These are phyloP conservation scores for Phytophthora macrochlamydospora DNA, from an alignment of 352 stramenopile species.

Conservation along the genomic window DNA sequence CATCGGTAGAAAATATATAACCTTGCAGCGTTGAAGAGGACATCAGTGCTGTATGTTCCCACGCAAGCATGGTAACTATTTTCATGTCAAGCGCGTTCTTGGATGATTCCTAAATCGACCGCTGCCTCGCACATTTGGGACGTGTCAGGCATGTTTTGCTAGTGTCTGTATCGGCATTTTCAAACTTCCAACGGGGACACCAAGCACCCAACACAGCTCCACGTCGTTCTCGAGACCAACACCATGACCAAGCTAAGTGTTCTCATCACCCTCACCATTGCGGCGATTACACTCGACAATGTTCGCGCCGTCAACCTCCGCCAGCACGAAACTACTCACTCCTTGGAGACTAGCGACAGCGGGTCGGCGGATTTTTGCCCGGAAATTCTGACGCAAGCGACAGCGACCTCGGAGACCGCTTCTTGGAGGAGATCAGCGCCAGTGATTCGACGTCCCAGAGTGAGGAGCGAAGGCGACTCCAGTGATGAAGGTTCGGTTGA, in stretches of 20 bases:
- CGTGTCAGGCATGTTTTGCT: background rate
- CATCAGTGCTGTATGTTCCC: background rate
- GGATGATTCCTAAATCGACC: background rate
- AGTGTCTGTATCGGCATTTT: background rate
- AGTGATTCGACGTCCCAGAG: background rate
- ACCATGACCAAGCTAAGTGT: constrained; percentile 14
- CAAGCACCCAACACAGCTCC: too few species aligned
- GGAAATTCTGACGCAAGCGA: constrained; percentile 9
- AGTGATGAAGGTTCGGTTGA: background rate
- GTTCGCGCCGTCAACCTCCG: constrained; percentile 14
- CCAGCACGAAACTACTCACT: constrained; percentile 1
- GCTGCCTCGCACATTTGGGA: background rate
- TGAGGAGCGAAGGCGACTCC: background rate
- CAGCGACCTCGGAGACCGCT: constrained; percentile 4
- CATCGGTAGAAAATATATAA: too few species aligned
- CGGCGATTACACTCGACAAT: background rate
- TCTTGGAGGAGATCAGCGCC: constrained; percentile 4
- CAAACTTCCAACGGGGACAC: background rate
- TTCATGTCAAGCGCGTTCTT: background rate
- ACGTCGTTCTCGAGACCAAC: too few species aligned
- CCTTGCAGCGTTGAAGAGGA: background rate
- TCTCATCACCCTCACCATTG: constrained; percentile 2
- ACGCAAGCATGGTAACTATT: too few species aligned
- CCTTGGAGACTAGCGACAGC: constrained; percentile 17
- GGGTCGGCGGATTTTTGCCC: constrained; percentile 13